Evolutionary conservation across 306 rosid species (phyloP), one percentile per base, ranked within the genome.

Genomic region (Arachis hypogaea): DNA sequence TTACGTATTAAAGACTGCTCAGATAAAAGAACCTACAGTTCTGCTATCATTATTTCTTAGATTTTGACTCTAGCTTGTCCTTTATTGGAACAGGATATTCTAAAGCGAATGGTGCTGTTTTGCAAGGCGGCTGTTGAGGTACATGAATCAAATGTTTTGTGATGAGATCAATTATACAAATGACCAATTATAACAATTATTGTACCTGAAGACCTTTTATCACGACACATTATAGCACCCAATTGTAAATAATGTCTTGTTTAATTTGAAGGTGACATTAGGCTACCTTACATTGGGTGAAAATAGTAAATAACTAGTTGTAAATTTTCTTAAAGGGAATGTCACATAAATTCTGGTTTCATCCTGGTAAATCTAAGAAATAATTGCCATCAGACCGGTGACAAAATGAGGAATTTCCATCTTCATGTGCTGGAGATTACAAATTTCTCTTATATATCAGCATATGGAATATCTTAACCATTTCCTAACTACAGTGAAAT

Each of bases 71-170:
- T 78, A 56, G 59, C 38, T 9, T 86, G 61, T 36, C 52, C 54
- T 80, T 82, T 63, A 78, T 76, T 86, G 81, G 55, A 77, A 84
- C 92, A 94, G 99, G 99, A 94, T 73, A 76, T 92, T 83, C 83
- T 94, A 56, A 94, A 83, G 80, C 96, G 99, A 71, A 88, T 94
- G 98, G 78, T 63, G 75, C 81, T 94, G 73, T 90, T 94, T 82
- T 94, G 99, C 95, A 94, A 81, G 88, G 99, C 90, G 43, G 96
- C 96, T 59, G 89, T 81, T 80, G 98, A 94, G 93, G 97, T 94
- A 88, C 71, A 52, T 64, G 61, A 64, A 71, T 79, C 54, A 38
- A 60, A 63, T 71, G 62, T 71, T 77, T 52, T 60, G 44, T 50
- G 40, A 71, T 30, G 36, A 67, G 66, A 72, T 76, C 62, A 63